Conservation (phyloP, 768 basidiomycete species). For the Trametes cingulata region DNA sequence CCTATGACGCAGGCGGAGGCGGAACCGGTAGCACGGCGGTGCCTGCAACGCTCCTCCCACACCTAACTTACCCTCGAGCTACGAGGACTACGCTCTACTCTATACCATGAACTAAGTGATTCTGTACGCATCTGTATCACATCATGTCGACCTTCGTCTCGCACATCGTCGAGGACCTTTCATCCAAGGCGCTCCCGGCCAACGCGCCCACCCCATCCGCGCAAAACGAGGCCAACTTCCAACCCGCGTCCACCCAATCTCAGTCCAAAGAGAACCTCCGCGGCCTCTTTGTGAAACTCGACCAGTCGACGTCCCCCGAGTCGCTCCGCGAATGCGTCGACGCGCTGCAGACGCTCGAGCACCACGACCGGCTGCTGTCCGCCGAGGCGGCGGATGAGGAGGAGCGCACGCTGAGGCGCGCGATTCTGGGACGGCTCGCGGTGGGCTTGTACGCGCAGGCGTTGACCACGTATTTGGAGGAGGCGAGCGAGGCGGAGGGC, state of each 20-base stretch:
- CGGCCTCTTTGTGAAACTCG: constrained; percentile 41
- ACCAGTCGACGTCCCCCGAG: constrained; percentile 29
- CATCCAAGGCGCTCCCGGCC: constrained; percentile 29
- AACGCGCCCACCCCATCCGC: constrained; percentile 18
- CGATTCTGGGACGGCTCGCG: constrained; percentile 50
- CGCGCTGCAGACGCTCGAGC: constrained; percentile 30
- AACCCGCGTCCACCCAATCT: constrained; percentile 7
- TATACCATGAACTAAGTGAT: constrained; percentile 8
- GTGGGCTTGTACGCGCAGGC: constrained; percentile 64
- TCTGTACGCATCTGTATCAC: neutral
- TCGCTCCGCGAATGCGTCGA: constrained; percentile 34
- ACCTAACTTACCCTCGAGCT: neutral
- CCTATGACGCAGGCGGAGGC: constrained; percentile 12
- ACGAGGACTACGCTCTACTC: neutral
- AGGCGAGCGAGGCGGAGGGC: constrained; percentile 68
- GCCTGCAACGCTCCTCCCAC: neutral
- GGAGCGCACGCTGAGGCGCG: constrained; percentile 41
- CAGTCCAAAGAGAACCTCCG: constrained; percentile 38
- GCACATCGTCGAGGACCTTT: constrained; percentile 39
- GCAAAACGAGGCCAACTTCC: neutral
- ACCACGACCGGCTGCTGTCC: constrained; percentile 14
- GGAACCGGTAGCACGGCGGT: neutral
- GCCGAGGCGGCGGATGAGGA: constrained; percentile 23
- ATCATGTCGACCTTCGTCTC: constrained; percentile 41
- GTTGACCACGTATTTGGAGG: constrained; percentile 60